Base-by-base conservation (phyloP, 2,329 filamentous ascomycete species). In the Zymoseptoria ardabiliae region DNA sequence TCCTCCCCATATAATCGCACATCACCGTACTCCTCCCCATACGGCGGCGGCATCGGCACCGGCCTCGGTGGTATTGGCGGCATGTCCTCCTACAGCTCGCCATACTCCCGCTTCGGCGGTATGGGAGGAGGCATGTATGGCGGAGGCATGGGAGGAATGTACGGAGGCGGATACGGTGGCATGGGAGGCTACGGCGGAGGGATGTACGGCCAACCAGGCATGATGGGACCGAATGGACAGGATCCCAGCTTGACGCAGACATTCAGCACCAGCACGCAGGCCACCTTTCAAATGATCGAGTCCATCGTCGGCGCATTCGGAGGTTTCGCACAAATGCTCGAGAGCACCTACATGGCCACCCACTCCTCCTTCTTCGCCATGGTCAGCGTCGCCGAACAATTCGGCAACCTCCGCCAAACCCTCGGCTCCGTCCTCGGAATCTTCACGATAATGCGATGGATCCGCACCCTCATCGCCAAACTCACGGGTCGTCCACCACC, bases 281-380 rank as follows among this genome's bases (percentile, higher is more conserved):
- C 93, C 10, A 99, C 94, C 0, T 99, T 99, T 72, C 94, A 97
- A 79, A 91, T 99, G 82, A 91, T 99, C 55, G 94, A 99, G 78
- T 94, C 92, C 68, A 89, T 99, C 59, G 94, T 99, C 13, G 90
- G 91, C 22, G 92, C 94, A 2, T 99, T 99, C 79, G 92, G 92
- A 20, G 94, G 95, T 0, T 97, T 99, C 72, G 91, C 95, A 11
- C 94, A 99, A 79, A 99, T 99, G 94, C 82, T 99, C 25, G 94
- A 99, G 77, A 97, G 94, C 79, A 97, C 94, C 10, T 99, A 97
- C 70, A 99, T 99, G 95, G 94, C 95, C 28, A 99, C 94, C 0
- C 94, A 99, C 76, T 97, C 92, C 5, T 96, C 91, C 57, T 99
- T 99, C 76, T 99, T 97, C 71, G 94, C 94, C 58, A 97, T 99